Evolutionary conservation across 495 filamentous ascomycete genomes (phyloP).

Genomic region (Hypoxylon fuscum): DNA sequence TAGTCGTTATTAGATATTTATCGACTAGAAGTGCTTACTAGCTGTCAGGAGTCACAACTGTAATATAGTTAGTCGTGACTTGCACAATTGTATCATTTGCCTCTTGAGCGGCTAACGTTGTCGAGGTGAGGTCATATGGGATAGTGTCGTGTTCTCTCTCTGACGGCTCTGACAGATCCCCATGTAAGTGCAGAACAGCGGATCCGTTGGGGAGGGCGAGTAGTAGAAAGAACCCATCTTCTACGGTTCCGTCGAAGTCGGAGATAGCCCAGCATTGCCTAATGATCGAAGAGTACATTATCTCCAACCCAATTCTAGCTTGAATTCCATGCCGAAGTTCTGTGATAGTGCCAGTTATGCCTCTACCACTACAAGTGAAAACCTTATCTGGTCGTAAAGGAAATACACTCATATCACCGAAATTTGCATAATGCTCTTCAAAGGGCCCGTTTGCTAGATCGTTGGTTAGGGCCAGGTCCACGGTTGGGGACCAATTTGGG

Average conservation of each 20-base stretch:
- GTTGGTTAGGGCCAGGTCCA: conserved; percentile 69
- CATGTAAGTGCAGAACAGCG: conserved; percentile 47
- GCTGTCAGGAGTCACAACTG: conserved; percentile 40
- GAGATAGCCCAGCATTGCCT: conserved; percentile 57
- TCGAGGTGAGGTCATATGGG: conserved; percentile 59
- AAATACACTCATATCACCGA: conserved; percentile 11
- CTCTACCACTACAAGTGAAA: conserved; percentile 68
- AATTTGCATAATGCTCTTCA: conserved; percentile 19
- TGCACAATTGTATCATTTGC: conserved; percentile 57
- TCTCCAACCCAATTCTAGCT: conserved; percentile 67
- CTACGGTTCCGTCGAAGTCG: conserved; percentile 14
- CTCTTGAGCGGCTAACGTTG: conserved; percentile 62
- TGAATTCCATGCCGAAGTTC: conserved; percentile 78
- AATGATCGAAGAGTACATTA: conserved; percentile 55
- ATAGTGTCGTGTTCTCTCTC: conserved; percentile 49
- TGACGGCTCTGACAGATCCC: conserved; percentile 48
- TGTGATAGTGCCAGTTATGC: conserved; percentile 67
- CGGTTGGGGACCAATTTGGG: conserved; percentile 84
- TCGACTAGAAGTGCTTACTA: conserved; percentile 40
- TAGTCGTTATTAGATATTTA: conserved; percentile 13
- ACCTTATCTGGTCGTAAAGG: conserved; percentile 56
- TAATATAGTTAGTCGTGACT: conserved; percentile 62
- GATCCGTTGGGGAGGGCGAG: conserved; percentile 61
- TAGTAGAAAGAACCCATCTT: conserved; percentile 51
- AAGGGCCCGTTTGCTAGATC: conserved; percentile 26